Base-by-base conservation (phyloP, 1,284 basidiomycete species). In the Pyrrhoderma lamaoense region DNA sequence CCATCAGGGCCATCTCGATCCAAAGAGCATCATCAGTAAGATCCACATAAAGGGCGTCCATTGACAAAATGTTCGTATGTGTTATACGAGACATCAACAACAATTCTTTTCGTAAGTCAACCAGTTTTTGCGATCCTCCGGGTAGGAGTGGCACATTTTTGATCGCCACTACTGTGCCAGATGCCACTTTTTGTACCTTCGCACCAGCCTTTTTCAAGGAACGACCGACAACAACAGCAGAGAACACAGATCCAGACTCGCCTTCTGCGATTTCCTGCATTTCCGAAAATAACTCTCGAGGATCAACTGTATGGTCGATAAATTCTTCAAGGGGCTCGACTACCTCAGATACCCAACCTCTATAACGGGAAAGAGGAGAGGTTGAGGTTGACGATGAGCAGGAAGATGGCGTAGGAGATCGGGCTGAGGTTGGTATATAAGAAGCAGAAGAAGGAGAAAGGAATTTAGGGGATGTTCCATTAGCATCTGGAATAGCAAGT, bases 1-100 rank as follows among this genome's bases (percentile, higher is more conserved):
- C 85, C 87, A 89, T 89, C 23, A 89, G 74, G 62, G 89, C 86
- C 88, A 90, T 90, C 54, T 82, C 70, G 47, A 90, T 80, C 87
- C 88, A 90, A 40, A 90, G 65, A 53, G 79, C 74, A 58, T 83
- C 80, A 49, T 81, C 81, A 27, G 70, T 68, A 8, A 80, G 62
- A 59, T 82, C 79, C 19, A 86, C 79, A 63, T 86, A 88, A 22
- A 86, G 63, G 37, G 72, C 76, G 58, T 88, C 83, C 69, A 86
- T 75, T 2, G 70, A 66, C 13, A 89, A 66, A 5, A 89, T 61
- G 62, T 87, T 76, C 55, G 73, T 70, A 59, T 87, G 79, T 46
- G 70, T 64, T 34, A 82, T 53, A 8, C 72, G 71, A 42, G 67
- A 74, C 71, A 87, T 71, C 46, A 88, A 55, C 9, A 59, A 63